Conservation (phyloP, 305 asterid species). For the Plantago coronopus region DNA sequence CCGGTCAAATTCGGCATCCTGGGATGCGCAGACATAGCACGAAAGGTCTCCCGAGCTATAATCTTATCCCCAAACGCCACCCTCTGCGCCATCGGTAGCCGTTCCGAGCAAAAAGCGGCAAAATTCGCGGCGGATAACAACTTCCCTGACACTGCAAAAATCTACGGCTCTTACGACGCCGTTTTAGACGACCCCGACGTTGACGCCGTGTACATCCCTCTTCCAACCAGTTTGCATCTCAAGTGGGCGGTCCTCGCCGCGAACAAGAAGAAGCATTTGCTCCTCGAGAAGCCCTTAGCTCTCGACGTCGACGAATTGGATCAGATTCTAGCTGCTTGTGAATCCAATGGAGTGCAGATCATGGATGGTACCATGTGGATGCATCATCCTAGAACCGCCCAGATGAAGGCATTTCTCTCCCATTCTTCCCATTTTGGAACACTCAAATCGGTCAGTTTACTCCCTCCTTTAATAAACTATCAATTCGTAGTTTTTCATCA, state of each 20-base stretch:
- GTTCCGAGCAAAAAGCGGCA: conserved; percentile 34
- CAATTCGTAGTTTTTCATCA: no score
- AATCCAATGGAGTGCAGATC: conserved; percentile 65
- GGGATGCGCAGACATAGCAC: conserved; percentile 43
- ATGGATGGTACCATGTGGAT: conserved; percentile 95
- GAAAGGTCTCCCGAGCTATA: conserved; percentile 41
- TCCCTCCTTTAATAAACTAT: no score
- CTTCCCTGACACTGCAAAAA: conserved; percentile 30
- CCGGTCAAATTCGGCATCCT: conserved; percentile 39
- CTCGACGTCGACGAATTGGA: conserved; percentile 57
- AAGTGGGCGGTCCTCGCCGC: conserved; percentile 84
- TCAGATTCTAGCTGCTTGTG: conserved; percentile 55
- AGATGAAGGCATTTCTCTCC: conserved; percentile 39
- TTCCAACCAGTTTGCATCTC: conserved; percentile 70
- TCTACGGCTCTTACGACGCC: conserved; percentile 65
- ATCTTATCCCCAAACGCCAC: conserved; percentile 37
- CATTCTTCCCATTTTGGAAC: conserved; percentile 31
- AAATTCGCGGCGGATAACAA: conserved; percentile 35
- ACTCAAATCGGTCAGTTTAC: conserved; percentile 38
- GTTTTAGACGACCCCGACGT: conserved; percentile 69
- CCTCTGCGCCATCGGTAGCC: conserved; percentile 41
- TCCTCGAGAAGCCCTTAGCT: conserved; percentile 78
- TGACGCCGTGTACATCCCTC: conserved; percentile 75
- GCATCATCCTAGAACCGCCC: conserved; percentile 52
- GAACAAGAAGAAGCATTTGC: conserved; percentile 70